Conservation (phyloP, 2,329 filamentous ascomycete genomes). For the Stylonectria norvegica region DNA sequence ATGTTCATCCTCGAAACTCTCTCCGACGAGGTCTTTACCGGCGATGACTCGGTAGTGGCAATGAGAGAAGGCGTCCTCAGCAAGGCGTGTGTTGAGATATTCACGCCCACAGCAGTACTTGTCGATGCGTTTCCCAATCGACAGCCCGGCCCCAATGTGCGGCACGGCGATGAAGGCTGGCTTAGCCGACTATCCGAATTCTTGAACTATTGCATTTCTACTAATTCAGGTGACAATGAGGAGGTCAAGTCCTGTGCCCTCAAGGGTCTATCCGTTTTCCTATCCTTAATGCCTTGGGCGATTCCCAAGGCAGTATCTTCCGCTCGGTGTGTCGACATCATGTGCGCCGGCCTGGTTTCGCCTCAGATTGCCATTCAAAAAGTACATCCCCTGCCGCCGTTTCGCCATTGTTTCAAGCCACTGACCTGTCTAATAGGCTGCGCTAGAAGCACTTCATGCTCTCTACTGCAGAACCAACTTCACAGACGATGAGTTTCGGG, state of each 20-base stretch:
- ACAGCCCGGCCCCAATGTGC: conserved; percentile 64
- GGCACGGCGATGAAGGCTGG: conserved; percentile 84
- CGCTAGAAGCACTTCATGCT: conserved; percentile 78
- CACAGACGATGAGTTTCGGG: conserved; percentile 72
- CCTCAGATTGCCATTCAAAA: conserved; percentile 71
- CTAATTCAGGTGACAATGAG: conserved; percentile 60
- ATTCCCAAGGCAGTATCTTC: conserved; percentile 77
- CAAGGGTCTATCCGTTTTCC: conserved; percentile 73
- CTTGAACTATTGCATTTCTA: conserved; percentile 67
- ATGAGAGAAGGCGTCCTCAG: conserved; percentile 81
- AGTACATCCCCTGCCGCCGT: conserved; percentile 38
- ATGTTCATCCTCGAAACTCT: conserved; percentile 85
- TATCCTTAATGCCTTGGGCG: conserved; percentile 81
- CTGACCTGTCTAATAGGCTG: conserved; percentile 51
- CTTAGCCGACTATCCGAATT: conserved; percentile 72
- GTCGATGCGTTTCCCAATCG: conserved; percentile 72
- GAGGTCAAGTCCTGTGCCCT: conserved; percentile 68
- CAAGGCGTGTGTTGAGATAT: conserved; percentile 88
- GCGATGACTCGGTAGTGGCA: conserved; percentile 82
- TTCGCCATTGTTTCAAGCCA: conserved; percentile 4
- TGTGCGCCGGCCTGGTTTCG: conserved; percentile 68
- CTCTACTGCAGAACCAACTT: conserved; percentile 75
- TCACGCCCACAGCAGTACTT: conserved; percentile 75
- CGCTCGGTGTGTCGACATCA: conserved; percentile 64
- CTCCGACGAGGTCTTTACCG: conserved; percentile 89